Conservation (phyloP, 1,139 yeast genomes). For the Scheffersomyces cryptocercus region DNA sequence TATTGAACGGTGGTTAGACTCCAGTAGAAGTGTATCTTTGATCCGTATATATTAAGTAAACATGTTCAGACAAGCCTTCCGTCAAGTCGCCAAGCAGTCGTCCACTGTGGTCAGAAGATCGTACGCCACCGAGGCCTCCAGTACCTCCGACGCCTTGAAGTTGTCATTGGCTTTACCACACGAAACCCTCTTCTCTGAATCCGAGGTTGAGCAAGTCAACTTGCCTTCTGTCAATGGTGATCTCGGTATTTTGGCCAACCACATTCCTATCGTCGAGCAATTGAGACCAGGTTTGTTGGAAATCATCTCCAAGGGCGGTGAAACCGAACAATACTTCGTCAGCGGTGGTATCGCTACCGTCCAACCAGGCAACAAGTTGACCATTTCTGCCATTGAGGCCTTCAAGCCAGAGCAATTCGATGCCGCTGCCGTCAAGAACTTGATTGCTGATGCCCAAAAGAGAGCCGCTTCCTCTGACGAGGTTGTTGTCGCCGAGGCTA, state of each 20-base stretch:
- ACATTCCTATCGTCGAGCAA: slow-evolving; percentile 97
- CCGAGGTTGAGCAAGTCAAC: slow-evolving; percentile 82
- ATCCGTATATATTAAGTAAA: slow-evolving; percentile 9
- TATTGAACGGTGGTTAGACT: not conserved
- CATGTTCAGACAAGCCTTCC: slow-evolving; percentile 72
- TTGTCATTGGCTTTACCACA: slow-evolving; percentile 91
- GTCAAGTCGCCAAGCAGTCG: slow-evolving; percentile 67
- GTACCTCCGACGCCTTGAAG: slow-evolving; percentile 71
- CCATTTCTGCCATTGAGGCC: slow-evolving; percentile 95
- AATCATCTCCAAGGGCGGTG: slow-evolving; percentile 77
- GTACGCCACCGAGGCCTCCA: slow-evolving; percentile 82
- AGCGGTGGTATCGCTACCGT: slow-evolving; percentile 98
- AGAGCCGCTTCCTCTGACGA: slow-evolving; percentile 84
- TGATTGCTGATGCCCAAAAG: slow-evolving; percentile 94
- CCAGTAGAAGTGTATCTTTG: not conserved
- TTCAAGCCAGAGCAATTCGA: slow-evolving; percentile 90
- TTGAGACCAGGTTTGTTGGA: slow-evolving; percentile 95
- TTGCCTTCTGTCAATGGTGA: slow-evolving; percentile 96
- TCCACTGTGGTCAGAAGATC: slow-evolving; percentile 69
- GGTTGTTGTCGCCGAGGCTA: slow-evolving; percentile 90
- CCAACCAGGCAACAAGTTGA: slow-evolving; percentile 89
- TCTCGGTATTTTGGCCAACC: slow-evolving; percentile 96
- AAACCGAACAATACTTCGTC: slow-evolving; percentile 79
- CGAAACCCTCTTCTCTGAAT: slow-evolving; percentile 57
- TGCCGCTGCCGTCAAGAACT: slow-evolving; percentile 72